Evolutionary conservation across 2,329 filamentous ascomycete species (phyloP).

Genomic region (Raffaelea arxii): DNA sequence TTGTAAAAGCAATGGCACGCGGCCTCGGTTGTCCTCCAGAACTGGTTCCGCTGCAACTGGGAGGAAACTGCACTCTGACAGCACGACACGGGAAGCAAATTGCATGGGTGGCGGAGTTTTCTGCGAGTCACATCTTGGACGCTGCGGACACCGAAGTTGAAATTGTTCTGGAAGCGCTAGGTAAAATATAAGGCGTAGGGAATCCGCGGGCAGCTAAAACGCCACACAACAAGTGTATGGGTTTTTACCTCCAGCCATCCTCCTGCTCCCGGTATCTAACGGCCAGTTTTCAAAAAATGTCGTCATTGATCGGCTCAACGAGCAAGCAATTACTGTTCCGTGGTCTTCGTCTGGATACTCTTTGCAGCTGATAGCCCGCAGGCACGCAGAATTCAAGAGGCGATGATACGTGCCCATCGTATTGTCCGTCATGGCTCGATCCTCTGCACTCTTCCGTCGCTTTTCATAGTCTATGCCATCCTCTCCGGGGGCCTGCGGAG

Average conservation of each 20-base stretch:
- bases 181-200: too few relatives aligned
- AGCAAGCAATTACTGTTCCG: background rate
- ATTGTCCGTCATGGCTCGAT: too few relatives aligned
- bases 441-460: too few relatives aligned
- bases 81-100: slow-evolving; percentile 16
- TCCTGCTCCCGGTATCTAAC: background rate
- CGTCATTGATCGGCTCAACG: background rate
- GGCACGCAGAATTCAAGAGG: too few relatives aligned
- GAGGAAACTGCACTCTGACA: slow-evolving; percentile 23
- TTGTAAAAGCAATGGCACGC: slow-evolving; percentile 28
- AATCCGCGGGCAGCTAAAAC: too few relatives aligned
- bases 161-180: slow-evolving; percentile 20
- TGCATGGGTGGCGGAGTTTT: slow-evolving; percentile 34
- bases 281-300: background rate
- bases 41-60: slow-evolving; percentile 28
- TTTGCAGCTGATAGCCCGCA: too few relatives aligned
- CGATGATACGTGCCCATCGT: too few relatives aligned
- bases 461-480: too few relatives aligned
- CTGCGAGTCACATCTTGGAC: slow-evolving; percentile 34
- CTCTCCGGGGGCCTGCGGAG: too few relatives aligned
- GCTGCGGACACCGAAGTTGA: slow-evolving; percentile 35
- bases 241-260: background rate
- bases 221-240: too few relatives aligned
- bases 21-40: slow-evolving; percentile 24
- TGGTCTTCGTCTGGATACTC: too few relatives aligned